Evolutionary conservation across 805 yeast genomes (phyloP).

Genomic region (Candida silvicultrix): DNA sequence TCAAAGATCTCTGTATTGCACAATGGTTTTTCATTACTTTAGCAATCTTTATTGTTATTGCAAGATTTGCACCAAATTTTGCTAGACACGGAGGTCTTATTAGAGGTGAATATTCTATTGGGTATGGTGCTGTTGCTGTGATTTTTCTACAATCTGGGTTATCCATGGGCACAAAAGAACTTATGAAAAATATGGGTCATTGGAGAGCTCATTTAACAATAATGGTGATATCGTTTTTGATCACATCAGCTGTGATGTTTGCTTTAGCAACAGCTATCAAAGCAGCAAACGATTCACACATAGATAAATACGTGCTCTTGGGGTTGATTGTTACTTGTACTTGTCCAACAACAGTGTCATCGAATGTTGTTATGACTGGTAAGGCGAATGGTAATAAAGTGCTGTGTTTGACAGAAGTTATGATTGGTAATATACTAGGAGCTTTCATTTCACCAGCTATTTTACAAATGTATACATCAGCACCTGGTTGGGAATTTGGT

Average conservation of each 20-base stretch:
- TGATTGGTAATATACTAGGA: conserved; percentile 78
- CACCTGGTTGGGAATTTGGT: conserved; percentile 63
- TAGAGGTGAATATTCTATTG: conserved; percentile 67
- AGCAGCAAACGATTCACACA: conserved; percentile 47
- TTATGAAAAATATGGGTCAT: conserved; percentile 56
- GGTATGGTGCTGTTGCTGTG: conserved; percentile 82
- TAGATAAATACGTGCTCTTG: conserved; percentile 70
- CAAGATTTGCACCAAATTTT: conserved; percentile 73
- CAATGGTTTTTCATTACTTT: conserved; percentile 77
- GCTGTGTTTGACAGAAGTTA: conserved; percentile 76
- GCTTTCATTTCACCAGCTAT: conserved; percentile 86
- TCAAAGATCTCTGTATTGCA: conserved; percentile 13
- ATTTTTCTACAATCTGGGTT: conserved; percentile 80
- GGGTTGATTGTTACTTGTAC: conserved; percentile 81
- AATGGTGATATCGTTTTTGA: conserved; percentile 57
- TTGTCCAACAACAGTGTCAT: conserved; percentile 88
- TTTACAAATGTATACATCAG: conserved; percentile 57
- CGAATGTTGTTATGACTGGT: conserved; percentile 89
- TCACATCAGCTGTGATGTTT: conserved; percentile 64
- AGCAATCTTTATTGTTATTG: conserved; percentile 69
- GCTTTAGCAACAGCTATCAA: conserved; percentile 68
- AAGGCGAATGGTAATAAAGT: conserved; percentile 80
- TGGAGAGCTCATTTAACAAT: conserved; percentile 84
- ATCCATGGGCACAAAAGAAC: conserved; percentile 60
- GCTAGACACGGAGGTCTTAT: conserved; percentile 80